A percentile compares a stretch with the other conserved stretches of the same genome.
phyloP scores from a whole-genome alignment of 139 green algal species.

The Coccomyxa sp. region DNA sequence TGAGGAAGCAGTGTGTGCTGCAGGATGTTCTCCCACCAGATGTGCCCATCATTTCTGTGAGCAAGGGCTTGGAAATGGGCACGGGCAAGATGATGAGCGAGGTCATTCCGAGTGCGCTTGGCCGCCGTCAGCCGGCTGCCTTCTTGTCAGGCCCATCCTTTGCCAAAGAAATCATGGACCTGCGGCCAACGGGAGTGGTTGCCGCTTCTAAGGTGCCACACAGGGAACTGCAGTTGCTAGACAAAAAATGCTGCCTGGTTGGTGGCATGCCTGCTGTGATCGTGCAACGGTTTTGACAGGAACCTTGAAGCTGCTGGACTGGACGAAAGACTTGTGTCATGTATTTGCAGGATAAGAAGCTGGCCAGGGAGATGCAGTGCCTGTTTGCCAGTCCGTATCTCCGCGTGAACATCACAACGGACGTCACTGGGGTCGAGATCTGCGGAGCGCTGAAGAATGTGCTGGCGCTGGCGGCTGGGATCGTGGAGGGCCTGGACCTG shows the following conservation, averaged over 20 bases:
- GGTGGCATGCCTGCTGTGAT: too few species aligned
- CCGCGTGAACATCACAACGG: conserved; percentile 89
- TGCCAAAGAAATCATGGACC: conserved; percentile 85
- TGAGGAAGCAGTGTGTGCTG: neutral
- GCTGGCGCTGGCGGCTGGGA: conserved; percentile 94
- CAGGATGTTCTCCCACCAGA: conserved; percentile 63
- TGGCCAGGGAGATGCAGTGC: conserved; percentile 57
- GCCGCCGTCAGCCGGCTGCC: conserved; percentile 73
- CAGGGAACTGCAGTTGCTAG: neutral
- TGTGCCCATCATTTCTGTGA: conserved; percentile 91
- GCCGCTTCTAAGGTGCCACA: conserved; percentile 64
- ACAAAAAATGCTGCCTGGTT: neutral
- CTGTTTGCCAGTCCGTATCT: conserved; percentile 87
- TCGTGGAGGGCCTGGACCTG: conserved; percentile 94
- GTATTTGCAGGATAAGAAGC: conserved; percentile 38
- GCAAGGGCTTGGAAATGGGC: conserved; percentile 85
- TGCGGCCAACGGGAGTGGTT: conserved; percentile 77
- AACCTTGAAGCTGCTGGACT: too few species aligned
- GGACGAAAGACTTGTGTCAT: too few species aligned
- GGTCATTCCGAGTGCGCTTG: conserved; percentile 82
- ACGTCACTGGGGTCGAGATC: conserved; percentile 96
- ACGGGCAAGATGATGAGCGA: conserved; percentile 89
- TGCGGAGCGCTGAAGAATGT: conserved; percentile 99
- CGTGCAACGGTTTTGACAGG: too few species aligned
- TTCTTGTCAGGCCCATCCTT: conserved; percentile 95